Percentiles rank a stretch among this genome's conserved stretches.
These are phyloP conservation scores for Jacaranda copaia DNA, from an alignment of 257 asterid species.

Conservation along the genomic window DNA sequence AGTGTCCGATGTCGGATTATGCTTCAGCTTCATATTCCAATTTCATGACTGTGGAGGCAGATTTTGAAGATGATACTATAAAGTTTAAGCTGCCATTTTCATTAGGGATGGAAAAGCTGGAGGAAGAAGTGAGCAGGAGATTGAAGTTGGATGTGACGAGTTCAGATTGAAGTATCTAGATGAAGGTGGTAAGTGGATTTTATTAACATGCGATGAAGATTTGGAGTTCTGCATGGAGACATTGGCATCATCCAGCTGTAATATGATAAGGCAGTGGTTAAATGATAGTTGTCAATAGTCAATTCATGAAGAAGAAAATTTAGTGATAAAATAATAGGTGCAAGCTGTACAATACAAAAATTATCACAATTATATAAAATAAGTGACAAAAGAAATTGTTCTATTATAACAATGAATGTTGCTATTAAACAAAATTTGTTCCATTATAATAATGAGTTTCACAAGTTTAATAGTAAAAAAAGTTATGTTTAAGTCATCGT, in stretches of 20 bases:
- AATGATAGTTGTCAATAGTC: too few species aligned
- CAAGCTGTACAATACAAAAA: too few species aligned
- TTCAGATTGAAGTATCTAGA: constrained; percentile 1
- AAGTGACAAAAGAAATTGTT: too few species aligned
- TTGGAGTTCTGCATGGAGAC: constrained; percentile 1
- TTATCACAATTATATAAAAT: too few species aligned
- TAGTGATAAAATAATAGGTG: too few species aligned
- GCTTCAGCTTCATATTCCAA: not conserved
- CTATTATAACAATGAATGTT: too few species aligned
- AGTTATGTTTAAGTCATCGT: too few species aligned
- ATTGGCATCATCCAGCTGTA: not conserved
- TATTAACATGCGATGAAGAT: constrained; percentile 14
- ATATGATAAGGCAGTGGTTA: not conserved
- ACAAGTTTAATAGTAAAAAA: too few species aligned
- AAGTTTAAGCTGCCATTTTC: constrained; percentile 16
- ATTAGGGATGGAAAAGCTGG: not conserved
- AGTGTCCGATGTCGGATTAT: not conserved
- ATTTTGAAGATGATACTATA: not conserved
- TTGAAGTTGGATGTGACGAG: not conserved
- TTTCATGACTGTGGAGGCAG: not conserved
- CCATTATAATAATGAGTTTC: too few species aligned
- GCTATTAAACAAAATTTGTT: too few species aligned
- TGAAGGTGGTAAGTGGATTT: too few species aligned
- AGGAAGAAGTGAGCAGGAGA: constrained; percentile 1
- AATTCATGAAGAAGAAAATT: too few species aligned